These are phyloP conservation scores for Dipteronia dyeriana DNA, from an alignment of 345 rosid species.

Conservation along the genomic window DNA sequence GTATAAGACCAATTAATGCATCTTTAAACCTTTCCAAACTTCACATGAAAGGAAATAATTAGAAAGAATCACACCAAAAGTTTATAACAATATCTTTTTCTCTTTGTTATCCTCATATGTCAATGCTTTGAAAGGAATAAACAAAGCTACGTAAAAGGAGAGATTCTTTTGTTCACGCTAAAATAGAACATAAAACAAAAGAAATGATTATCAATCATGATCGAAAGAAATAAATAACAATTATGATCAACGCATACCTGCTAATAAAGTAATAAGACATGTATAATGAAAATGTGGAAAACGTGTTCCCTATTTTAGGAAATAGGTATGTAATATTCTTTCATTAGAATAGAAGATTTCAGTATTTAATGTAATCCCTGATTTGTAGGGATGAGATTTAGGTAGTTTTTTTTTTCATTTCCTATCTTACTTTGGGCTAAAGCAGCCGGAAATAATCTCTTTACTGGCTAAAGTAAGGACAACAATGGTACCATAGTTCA, in stretches of 20 bases:
- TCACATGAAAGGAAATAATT: neutral
- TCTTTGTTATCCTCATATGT: slow-evolving; percentile 59
- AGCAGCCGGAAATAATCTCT: no score
- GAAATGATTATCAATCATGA: neutral
- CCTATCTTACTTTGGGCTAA: no score
- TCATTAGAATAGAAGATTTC: neutral
- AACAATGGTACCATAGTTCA: no score
- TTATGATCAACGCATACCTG: neutral
- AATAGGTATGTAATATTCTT: neutral
- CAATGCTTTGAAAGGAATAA: slow-evolving; percentile 64
- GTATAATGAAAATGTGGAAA: no score
- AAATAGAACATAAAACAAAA: slow-evolving; percentile 9
- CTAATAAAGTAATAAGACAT: neutral
- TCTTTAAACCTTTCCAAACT: no score
- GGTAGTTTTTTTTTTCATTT: no score
- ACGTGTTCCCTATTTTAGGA: neutral
- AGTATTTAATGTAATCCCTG: neutral
- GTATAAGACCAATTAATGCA: no score
- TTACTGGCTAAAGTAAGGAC: no score
- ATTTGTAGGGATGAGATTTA: neutral
- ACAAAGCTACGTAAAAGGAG: slow-evolving; percentile 71
- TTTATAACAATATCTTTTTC: slow-evolving; percentile 47
- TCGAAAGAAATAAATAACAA: neutral
- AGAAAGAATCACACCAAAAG: neutral
- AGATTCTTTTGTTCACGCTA: slow-evolving; percentile 81